Base-by-base conservation (phyloP, 495 filamentous ascomycete species). In the Copromyces sp. region DNA sequence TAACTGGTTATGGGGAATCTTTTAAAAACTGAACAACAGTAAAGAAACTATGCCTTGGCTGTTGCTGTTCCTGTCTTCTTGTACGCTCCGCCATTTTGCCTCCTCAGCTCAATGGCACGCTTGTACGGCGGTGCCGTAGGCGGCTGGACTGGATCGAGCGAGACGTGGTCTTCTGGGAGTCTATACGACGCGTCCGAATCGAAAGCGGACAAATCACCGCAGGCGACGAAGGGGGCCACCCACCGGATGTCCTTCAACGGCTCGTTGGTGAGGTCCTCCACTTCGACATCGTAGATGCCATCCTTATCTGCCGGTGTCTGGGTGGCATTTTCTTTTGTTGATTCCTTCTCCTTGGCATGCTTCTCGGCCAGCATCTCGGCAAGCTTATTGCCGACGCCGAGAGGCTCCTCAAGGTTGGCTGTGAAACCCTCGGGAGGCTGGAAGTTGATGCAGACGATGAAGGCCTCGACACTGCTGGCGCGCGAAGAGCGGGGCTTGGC, bases 41-140 rank as follows among this genome's bases (percentile, higher is more conserved):
- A 68, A 70, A n/a, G 4, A 24, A 24, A 35, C 8, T 59, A 81
- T 9, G 74, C 72, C 24, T 73, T 81, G 3, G 68, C 41, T 16
- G 75, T 71, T 16, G 91, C 20, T 59, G 11, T 14, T 32, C 20
- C 47, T 6, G 47, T 94, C 81, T 94, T 75, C 24, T 75, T 96
- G 1, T 95, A 94, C 2, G 91, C 90, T 20, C 93, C 93, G 16
- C 93, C 93, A 69, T 87, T 86, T 71, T 88, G 85, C 80, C 90
- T 90, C 76, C 93, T 87, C 83, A 96, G 82, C 79, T 99, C 95
- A 72, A 99, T 83, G 4, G 96, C 95, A 17, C 89, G 87, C 79
- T 94, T 94, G 74, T 99, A 99, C 0, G 95, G 96, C 2, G 95
- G 95, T 9, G 96, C 96, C 11, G 94, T 98, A 7, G 95, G 95